phyloP scores from a whole-genome alignment of 495 filamentous ascomycete genomes.

The Lasiosphaeris hirsuta region DNA sequence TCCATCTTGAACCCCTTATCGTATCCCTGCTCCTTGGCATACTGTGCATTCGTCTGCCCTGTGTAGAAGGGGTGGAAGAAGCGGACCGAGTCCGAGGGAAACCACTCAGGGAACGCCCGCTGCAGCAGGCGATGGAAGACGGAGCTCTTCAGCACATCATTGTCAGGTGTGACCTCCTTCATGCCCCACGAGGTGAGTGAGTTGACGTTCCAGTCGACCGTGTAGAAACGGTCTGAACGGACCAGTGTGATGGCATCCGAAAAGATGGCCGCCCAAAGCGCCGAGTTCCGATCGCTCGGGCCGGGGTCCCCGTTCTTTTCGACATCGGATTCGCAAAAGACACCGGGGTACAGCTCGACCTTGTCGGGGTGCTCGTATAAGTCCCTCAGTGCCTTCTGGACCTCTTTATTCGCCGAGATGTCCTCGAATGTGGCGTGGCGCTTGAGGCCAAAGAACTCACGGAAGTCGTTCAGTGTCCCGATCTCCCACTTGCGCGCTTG shows the following conservation, averaged over 20 bases:
- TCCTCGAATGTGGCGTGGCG: slow-evolving; percentile 68
- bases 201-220: slow-evolving; percentile 61
- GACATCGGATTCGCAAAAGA: slow-evolving; percentile 57
- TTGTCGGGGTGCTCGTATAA: slow-evolving; percentile 75
- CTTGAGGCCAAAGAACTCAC: slow-evolving; percentile 66
- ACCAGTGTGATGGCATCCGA: slow-evolving; percentile 77
- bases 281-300: slow-evolving; percentile 53
- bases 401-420: slow-evolving; percentile 67
- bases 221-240: slow-evolving; percentile 78
- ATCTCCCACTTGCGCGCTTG: slow-evolving; percentile 76
- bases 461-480: slow-evolving; percentile 77
- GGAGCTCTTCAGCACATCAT: slow-evolving; percentile 65
- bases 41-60: not conserved
- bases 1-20: not conserved
- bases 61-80: slow-evolving; percentile 64
- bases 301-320: slow-evolving; percentile 11
- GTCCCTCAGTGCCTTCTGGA: slow-evolving; percentile 62
- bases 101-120: slow-evolving; percentile 67
- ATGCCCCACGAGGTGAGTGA: slow-evolving; percentile 76
- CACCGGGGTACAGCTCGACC: slow-evolving; percentile 45
- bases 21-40: not conserved
- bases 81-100: slow-evolving; percentile 68
- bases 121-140: slow-evolving; percentile 72
- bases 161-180: slow-evolving; percentile 66
- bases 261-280: slow-evolving; percentile 71